Conservation (phyloP, 208 protist species). For the Acanthamoeba comandoni region DNA sequence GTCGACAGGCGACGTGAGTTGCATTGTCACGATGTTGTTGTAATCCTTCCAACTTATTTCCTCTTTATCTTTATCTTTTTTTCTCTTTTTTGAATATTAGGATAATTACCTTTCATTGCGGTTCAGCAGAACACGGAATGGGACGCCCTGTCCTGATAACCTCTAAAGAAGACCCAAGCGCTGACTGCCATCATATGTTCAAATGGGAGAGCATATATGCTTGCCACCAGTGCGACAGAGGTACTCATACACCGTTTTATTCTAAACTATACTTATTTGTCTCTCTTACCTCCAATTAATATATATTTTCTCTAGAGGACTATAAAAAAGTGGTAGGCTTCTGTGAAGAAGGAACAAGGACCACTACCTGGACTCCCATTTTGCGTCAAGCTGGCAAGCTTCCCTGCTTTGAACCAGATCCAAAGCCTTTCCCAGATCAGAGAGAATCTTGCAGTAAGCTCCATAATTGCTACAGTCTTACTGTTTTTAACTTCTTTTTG, state of each 20-base stretch:
- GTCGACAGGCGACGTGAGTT: constrained; percentile 2
- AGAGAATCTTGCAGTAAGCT: constrained; percentile 4
- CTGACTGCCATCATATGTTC: constrained; percentile 51
- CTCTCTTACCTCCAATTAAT: too few species aligned
- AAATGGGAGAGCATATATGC: constrained; percentile 44
- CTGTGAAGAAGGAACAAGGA: constrained; percentile 21
- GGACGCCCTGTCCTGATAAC: not conserved
- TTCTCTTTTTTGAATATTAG: not conserved
- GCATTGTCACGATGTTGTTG: not conserved
- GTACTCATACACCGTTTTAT: not conserved
- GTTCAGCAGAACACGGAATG: constrained; percentile 3
- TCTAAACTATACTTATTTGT: not conserved
- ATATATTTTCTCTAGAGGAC: constrained; percentile 54
- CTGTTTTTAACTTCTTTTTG: not conserved
- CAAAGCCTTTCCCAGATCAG: constrained; percentile 7
- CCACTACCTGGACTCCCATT: constrained; percentile 15
- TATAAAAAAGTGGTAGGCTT: constrained; percentile 50
- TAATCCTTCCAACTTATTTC: not conserved
- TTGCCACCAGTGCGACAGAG: constrained; percentile 26
- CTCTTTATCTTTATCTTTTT: not conserved
- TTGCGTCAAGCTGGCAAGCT: not conserved
- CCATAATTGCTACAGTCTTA: not conserved
- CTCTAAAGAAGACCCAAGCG: not conserved
- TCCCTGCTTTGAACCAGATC: not conserved
- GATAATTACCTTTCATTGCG: constrained; percentile 39